Base-by-base conservation (phyloP, 768 basidiomycete genomes). In the Pulveroboletus ravenelii region DNA sequence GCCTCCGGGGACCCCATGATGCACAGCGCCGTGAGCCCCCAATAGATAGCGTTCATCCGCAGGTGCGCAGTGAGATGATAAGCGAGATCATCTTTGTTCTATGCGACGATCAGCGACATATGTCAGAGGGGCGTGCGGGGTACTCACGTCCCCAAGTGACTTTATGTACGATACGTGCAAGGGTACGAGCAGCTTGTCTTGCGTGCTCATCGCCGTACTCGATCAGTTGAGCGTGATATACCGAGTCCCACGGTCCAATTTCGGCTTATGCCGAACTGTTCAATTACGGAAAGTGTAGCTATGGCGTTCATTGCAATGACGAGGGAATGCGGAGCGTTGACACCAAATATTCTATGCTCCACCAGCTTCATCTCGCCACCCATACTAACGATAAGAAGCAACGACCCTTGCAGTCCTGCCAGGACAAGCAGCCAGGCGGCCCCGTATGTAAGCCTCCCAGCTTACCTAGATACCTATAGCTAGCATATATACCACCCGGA, bases 21-120 rank as follows among this genome's bases (percentile, higher is more conserved):
- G 34, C 78, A 87, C 3, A 95, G 72, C 0, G 96, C 93, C 0
- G 88, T 92, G 36, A 93, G 73, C 8, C 93, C 96, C 96, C 96
- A 99, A 68, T 96, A 99, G 8, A 98, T 76, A 2, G 93, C 95
- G 67, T 97, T 98, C 70, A 99, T 75, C 7, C 95, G 88, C 7
- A 98, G 78, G 68, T 99, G 96, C 12, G 93, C 77, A 0, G 94
- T 94, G 17, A 95, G 76, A 66, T 95, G 91, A 70, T 95, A 95
- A 1, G 79, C 76, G 15, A 96, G 77, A 56, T 93, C 91, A 73
- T 91, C 82, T 51, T 86, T 85, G 69, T 74, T 85, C 89, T 89
- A 60, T n/a, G 10, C 6, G 25, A 32, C 38, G 30, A 30, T 64
- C 17, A 60, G 54, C 29, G 12, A 25, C 20, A 12, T 4, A 5